Conservation (phyloP, 176 grass and related monocot species). For the Oropetium thomaeum region DNA sequence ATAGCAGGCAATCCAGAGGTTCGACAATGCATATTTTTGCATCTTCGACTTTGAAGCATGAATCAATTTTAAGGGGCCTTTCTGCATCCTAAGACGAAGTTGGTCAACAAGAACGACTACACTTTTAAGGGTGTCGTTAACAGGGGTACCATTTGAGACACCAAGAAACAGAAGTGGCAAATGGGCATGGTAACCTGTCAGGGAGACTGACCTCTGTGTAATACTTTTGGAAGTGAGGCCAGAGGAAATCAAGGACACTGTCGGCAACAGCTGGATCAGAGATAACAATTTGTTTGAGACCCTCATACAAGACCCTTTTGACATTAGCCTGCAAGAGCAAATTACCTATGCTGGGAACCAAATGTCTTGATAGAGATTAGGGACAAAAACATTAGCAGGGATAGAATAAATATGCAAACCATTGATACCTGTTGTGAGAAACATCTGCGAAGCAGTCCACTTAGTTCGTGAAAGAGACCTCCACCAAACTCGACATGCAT, state of each 20-base stretch:
- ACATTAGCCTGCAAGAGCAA: conserved; percentile 65
- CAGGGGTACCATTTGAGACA: conserved; percentile 2
- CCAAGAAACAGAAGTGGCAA: neutral
- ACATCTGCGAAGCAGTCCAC: conserved; percentile 81
- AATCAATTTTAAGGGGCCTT: conserved; percentile 61
- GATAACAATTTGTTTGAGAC: conserved; percentile 58
- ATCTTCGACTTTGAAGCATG: conserved; percentile 66
- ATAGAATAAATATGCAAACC: conserved; percentile 7
- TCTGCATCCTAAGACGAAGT: conserved; percentile 55
- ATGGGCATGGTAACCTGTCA: conserved; percentile 1
- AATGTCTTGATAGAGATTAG: conserved; percentile 20
- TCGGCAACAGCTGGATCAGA: conserved; percentile 53
- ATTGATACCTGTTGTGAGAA: conserved; percentile 68
- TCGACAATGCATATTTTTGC: conserved; percentile 63
- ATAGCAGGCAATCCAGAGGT: conserved; percentile 71
- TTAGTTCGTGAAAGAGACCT: conserved; percentile 76
- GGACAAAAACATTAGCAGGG: neutral
- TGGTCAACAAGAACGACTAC: conserved; percentile 27
- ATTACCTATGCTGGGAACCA: conserved; percentile 7
- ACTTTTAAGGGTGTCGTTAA: conserved; percentile 16
- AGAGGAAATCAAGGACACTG: conserved; percentile 68
- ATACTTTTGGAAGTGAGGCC: conserved; percentile 78
- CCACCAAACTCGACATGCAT: conserved; percentile 41
- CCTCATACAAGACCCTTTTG: conserved; percentile 70
- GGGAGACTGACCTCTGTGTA: conserved; percentile 56